Evolutionary conservation across 805 yeast genomes (phyloP).

Genomic region (Huiozyma sinensis): DNA sequence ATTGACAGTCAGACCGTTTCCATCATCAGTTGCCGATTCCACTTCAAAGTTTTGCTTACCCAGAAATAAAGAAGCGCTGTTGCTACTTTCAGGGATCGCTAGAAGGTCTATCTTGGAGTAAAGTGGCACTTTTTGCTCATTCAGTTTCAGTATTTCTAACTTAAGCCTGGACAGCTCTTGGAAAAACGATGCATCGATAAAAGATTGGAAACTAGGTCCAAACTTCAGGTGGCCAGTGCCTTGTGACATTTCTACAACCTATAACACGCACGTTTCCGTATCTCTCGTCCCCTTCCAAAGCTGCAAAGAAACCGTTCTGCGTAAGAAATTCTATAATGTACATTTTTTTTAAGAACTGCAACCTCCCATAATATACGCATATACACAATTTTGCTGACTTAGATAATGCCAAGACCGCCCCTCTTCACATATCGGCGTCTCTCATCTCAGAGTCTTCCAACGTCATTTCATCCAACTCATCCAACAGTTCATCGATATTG

Average conservation of each 20-base stretch:
- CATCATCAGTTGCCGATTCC: slow-evolving; percentile 2
- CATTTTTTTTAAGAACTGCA: background rate
- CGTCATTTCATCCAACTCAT: slow-evolving; percentile 90
- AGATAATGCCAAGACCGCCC: background rate
- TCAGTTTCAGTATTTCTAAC: slow-evolving; percentile 58
- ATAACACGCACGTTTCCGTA: too few relatives aligned
- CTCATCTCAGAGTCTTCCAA: slow-evolving; percentile 41
- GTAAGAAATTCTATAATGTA: background rate
- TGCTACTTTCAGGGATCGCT: slow-evolving; percentile 8
- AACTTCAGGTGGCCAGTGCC: slow-evolving; percentile 13
- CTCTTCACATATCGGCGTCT: slow-evolving; percentile 1
- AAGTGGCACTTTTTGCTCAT: slow-evolving; percentile 21
- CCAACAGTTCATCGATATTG: slow-evolving; percentile 83
- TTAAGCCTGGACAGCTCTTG: slow-evolving; percentile 62
- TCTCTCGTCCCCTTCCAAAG: too few relatives aligned
- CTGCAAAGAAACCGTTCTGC: too few relatives aligned
- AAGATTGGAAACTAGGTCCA: slow-evolving; percentile 47
- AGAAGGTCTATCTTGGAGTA: slow-evolving; percentile 19
- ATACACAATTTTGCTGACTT: background rate
- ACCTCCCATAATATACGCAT: background rate
- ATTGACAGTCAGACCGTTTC: slow-evolving; percentile 6
- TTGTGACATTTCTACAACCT: too few relatives aligned
- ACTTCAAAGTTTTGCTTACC: slow-evolving; percentile 27
- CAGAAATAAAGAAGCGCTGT: slow-evolving; percentile 14
- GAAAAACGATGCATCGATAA: slow-evolving; percentile 82